These are phyloP conservation scores for Starmera quercuum DNA, from an alignment of 805 yeast species.

Conservation along the genomic window DNA sequence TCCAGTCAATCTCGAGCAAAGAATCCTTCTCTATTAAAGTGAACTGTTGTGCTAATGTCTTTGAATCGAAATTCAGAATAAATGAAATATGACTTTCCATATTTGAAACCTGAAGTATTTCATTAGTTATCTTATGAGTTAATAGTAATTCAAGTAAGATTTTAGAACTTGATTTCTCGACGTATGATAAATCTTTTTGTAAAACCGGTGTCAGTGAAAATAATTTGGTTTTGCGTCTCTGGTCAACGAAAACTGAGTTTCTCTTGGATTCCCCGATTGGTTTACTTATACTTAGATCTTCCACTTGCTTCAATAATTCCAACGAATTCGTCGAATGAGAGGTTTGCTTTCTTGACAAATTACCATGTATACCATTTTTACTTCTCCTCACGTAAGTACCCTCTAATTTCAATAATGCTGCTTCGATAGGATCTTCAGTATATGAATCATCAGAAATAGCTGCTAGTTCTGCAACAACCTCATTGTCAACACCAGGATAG, in stretches of 20 bases:
- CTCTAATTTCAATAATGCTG: slow-evolving; percentile 72
- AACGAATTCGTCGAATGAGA: slow-evolving; percentile 12
- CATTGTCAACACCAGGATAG: slow-evolving; percentile 42
- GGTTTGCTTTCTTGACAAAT: slow-evolving; percentile 1
- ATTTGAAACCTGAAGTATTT: slow-evolving; percentile 16
- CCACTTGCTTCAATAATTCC: slow-evolving; percentile 10
- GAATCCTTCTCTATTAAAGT: slow-evolving; percentile 85
- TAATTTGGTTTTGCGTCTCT: slow-evolving; percentile 29
- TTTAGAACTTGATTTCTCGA: slow-evolving; percentile 19
- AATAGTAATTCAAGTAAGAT: slow-evolving; percentile 32
- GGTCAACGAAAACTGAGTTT: slow-evolving; percentile 25
- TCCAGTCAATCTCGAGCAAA: slow-evolving; percentile 84
- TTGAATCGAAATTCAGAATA: slow-evolving; percentile 63
- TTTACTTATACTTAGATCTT: slow-evolving; percentile 10
- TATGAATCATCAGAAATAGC: slow-evolving; percentile 76
- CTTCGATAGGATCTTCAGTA: slow-evolving; percentile 60
- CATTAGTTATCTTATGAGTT: slow-evolving; percentile 15
- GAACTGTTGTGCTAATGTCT: slow-evolving; percentile 67
- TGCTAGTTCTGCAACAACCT: slow-evolving; percentile 68
- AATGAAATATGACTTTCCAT: slow-evolving; percentile 70
- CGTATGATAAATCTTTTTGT: slow-evolving; percentile 12
- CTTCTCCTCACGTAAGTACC: slow-evolving; percentile 39
- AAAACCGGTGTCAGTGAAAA: slow-evolving; percentile 26
- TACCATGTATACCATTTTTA: slow-evolving; percentile 1
- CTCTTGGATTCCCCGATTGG: slow-evolving; percentile 17